Evolutionary conservation across 768 basidiomycete genomes (phyloP).

Genomic region (Kondoa subrosea): DNA sequence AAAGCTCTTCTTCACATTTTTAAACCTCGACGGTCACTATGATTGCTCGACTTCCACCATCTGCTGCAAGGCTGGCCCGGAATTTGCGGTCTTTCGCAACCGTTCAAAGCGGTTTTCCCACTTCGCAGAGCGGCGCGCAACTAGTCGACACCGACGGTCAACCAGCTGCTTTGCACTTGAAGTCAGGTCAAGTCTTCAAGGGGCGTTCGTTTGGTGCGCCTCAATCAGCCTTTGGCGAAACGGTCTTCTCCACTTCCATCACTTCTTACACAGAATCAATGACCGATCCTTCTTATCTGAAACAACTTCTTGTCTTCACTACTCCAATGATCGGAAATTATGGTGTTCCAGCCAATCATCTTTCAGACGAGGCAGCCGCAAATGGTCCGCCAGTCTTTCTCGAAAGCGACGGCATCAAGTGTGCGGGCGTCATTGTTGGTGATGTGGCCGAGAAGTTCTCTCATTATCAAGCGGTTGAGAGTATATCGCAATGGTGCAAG

Average conservation of each 20-base stretch:
- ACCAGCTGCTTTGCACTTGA: constrained; percentile 82
- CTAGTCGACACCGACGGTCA: constrained; percentile 8
- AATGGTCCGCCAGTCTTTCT: constrained; percentile 57
- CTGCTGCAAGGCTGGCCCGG: not conserved
- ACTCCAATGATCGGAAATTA: constrained; percentile 98
- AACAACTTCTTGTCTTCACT: constrained; percentile 96
- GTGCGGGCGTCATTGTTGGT: constrained; percentile 77
- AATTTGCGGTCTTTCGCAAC: not conserved
- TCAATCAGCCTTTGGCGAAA: constrained; percentile 80
- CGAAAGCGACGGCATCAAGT: constrained; percentile 78
- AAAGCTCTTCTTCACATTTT: too few species aligned
- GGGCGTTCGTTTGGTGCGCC: constrained; percentile 80
- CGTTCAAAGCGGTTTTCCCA: not conserved
- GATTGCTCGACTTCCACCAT: not conserved
- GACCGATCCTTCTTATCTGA: constrained; percentile 97
- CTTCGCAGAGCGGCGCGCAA: not conserved
- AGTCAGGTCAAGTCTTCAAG: constrained; percentile 78
- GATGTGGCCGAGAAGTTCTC: constrained; percentile 91
- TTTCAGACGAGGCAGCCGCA: constrained; percentile 46
- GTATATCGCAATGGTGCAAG: constrained; percentile 79
- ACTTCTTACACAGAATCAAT: constrained; percentile 99
- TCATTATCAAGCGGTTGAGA: constrained; percentile 85
- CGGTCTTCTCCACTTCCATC: constrained; percentile 96
- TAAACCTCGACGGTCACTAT: too few species aligned
- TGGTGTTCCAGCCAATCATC: constrained; percentile 65